Conservation (phyloP, 106 monocot genomes). For the Dendrobium chrysotoxum region DNA sequence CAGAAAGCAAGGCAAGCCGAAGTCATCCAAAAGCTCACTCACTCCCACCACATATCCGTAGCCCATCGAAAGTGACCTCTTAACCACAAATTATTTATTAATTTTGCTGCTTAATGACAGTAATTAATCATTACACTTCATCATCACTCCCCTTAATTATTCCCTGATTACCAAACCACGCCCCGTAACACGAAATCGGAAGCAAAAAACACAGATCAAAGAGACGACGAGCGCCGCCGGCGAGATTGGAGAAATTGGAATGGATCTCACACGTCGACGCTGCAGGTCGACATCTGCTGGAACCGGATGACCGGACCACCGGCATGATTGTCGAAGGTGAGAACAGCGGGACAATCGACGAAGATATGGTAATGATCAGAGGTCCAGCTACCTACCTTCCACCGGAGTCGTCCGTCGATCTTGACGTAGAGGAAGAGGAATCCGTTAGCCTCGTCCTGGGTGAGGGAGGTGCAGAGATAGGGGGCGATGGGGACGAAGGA, state of each 20-base stretch:
- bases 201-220: neutral
- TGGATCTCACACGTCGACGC: slow-evolving; percentile 25
- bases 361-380: slow-evolving; percentile 39
- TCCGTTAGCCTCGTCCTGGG: slow-evolving; percentile 30
- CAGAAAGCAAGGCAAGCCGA: neutral
- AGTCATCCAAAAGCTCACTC: neutral
- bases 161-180: neutral
- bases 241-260: neutral
- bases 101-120: neutral
- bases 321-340: slow-evolving; percentile 5
- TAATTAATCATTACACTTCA: slow-evolving; percentile 5
- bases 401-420: slow-evolving; percentile 40
- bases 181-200: neutral
- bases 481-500: slow-evolving; percentile 28
- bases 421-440: slow-evolving; percentile 34
- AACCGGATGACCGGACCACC: slow-evolving; percentile 10
- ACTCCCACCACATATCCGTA: neutral
- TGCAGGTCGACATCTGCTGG: slow-evolving; percentile 15
- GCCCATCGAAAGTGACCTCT: neutral
- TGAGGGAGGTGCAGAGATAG: slow-evolving; percentile 19
- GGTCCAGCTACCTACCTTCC: slow-evolving; percentile 61
- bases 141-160: neutral
- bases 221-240: neutral
- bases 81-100: neutral
- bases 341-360: slow-evolving; percentile 39